These are phyloP conservation scores for Fusarium phyllophilum DNA, from an alignment of 2,329 filamentous ascomycete genomes.

Conservation along the genomic window DNA sequence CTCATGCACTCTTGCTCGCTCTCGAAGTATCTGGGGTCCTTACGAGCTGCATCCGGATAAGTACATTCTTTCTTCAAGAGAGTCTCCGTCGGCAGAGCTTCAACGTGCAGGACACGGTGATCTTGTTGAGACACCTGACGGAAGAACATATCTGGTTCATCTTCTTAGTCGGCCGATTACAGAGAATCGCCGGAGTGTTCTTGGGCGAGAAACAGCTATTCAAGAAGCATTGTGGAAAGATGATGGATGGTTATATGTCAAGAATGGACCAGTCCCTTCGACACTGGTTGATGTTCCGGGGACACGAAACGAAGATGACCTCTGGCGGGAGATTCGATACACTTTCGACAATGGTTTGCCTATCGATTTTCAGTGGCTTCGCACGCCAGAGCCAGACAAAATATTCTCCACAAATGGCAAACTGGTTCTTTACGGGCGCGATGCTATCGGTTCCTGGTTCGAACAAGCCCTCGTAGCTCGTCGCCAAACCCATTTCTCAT, in stretches of 20 bases:
- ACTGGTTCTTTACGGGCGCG: constrained; percentile 60
- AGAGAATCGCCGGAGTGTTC: constrained; percentile 61
- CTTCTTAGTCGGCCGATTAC: constrained; percentile 61
- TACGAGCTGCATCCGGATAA: constrained; percentile 69
- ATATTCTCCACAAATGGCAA: constrained; percentile 56
- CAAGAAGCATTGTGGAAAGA: constrained; percentile 67
- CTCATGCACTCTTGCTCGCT: constrained; percentile 66
- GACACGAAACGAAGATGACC: constrained; percentile 54
- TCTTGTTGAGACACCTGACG: constrained; percentile 62
- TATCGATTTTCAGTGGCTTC: constrained; percentile 66
- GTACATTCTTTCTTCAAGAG: constrained; percentile 64
- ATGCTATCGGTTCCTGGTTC: constrained; percentile 66
- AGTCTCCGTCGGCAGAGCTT: constrained; percentile 58
- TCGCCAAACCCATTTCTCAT: constrained; percentile 68
- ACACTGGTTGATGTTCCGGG: constrained; percentile 62
- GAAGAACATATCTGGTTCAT: constrained; percentile 63
- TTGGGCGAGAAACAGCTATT: constrained; percentile 65
- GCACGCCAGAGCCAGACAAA: constrained; percentile 63
- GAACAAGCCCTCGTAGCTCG: constrained; percentile 66
- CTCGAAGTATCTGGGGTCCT: constrained; percentile 65
- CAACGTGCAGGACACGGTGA: constrained; percentile 65
- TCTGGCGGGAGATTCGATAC: constrained; percentile 61
- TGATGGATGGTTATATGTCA: constrained; percentile 69
- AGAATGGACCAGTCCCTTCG: constrained; percentile 64
- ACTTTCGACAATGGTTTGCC: constrained; percentile 57